Evolutionary conservation across 306 rosid species (phyloP).

Genomic region (Glycine soja): DNA sequence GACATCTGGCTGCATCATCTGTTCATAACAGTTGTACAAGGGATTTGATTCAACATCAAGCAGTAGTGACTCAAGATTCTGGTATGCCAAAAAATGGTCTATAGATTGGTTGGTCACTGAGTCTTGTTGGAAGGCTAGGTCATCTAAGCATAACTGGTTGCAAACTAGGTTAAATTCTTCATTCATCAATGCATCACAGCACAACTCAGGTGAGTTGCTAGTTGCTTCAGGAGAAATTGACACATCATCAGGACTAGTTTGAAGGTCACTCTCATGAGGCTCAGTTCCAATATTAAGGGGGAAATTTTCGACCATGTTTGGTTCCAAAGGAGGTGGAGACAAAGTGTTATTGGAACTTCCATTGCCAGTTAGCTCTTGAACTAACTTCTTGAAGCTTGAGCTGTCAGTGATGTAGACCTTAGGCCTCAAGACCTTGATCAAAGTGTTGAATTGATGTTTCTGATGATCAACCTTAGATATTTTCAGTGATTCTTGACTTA

Average conservation of each 20-base stretch:
- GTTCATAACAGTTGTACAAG: constrained; percentile 40
- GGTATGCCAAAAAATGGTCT: constrained; percentile 38
- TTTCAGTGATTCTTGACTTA: constrained; percentile 49
- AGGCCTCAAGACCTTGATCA: constrained; percentile 59
- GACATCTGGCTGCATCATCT: constrained; percentile 51
- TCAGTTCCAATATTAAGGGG: neutral
- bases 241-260: constrained; percentile 24
- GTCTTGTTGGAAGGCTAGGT: constrained; percentile 41
- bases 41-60: constrained; percentile 49
- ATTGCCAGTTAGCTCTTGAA: constrained; percentile 64
- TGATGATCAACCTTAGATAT: constrained; percentile 49
- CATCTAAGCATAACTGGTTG: constrained; percentile 47
- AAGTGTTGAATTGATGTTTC: constrained; percentile 48
- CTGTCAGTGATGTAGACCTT: constrained; percentile 59
- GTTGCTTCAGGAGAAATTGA: constrained; percentile 45
- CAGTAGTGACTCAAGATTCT: constrained; percentile 52
- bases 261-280: neutral
- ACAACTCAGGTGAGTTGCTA: constrained; percentile 34
- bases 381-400: constrained; percentile 60
- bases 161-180: constrained; percentile 52
- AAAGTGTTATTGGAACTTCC: constrained; percentile 33
- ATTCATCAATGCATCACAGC: constrained; percentile 32
- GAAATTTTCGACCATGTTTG: constrained; percentile 21
- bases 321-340: constrained; percentile 42
- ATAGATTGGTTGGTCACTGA: constrained; percentile 22